Base-by-base conservation (phyloP, 2,329 filamentous ascomycete genomes). In the Colletotrichum camelliae region DNA sequence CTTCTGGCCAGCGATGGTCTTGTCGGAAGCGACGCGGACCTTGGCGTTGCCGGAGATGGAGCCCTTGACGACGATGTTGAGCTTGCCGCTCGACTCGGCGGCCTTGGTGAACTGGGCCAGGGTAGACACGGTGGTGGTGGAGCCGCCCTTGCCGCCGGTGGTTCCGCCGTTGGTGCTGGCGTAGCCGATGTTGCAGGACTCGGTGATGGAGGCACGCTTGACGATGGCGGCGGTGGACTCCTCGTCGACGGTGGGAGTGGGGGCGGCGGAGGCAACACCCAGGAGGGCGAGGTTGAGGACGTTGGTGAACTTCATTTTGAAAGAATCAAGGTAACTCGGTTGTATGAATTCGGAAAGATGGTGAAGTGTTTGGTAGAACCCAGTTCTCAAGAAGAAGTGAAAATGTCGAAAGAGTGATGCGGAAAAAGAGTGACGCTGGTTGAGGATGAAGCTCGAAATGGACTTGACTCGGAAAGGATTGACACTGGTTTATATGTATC, bases 91-190 rank as follows among this genome's bases (percentile, higher is more conserved):
- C 33, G 87, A 86, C 21, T 86, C 83, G 58, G 87, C 87, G 7
- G 88, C 88, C 21, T 85, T 80, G 29, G 87, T 87, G 77, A 90
- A 86, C 58, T 85, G 85, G 24, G 86, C 84, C 66, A 89, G 86
- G 10, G 86, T 86, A 15, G 86, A 84, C 67, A 89, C 87, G 33
- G 88, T 89, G 35, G 86, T 88, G 7, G 87, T 88, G n/a, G 87
- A 83, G 64, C 88, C 88, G 69, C 88, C 88, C 66, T 84, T 83
- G 72, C 89, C 89, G 68, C 88, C 89, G 2, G 85, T 90, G 37
- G 88, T 90, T 66, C 88, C 87, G 39, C 79, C 79, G 77, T 85
- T 85, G 78, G 80, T 76, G 6, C 79, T 81, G 67, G 83, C 83
- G 73, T 83, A 85, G 4, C 83, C 84, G 39, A 85, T 81, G 68